Conservation (phyloP, 805 yeast species). For the Candida nemodendra region DNA sequence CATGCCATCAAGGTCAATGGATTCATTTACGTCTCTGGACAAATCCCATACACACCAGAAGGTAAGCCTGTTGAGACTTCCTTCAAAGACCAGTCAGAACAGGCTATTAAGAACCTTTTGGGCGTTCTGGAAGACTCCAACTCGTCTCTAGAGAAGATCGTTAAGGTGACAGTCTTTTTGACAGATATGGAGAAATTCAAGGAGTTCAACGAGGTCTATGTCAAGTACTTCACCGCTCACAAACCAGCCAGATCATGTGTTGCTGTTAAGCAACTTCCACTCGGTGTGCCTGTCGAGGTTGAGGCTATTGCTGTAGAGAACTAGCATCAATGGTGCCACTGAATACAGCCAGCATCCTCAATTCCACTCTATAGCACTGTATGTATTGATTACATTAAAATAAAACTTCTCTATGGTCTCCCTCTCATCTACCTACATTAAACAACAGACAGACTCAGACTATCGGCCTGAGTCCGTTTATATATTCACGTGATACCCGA, state of each 20-base stretch:
- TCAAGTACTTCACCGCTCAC: slow-evolving; percentile 69
- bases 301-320: slow-evolving; percentile 79
- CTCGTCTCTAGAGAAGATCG: slow-evolving; percentile 77
- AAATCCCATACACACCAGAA: slow-evolving; percentile 84
- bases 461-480: no score
- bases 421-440: no score
- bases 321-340: no score
- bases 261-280: slow-evolving; percentile 88
- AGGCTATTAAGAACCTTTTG: slow-evolving; percentile 63
- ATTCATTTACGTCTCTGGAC: slow-evolving; percentile 90
- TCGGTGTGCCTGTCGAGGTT: slow-evolving; percentile 84
- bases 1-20: slow-evolving; percentile 94
- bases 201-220: slow-evolving; percentile 83
- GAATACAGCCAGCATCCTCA: no score
- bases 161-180: slow-evolving; percentile 86
- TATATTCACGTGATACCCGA: background rate
- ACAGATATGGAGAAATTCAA: slow-evolving; percentile 87
- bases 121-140: slow-evolving; percentile 82
- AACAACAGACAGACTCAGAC: no score
- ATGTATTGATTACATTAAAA: no score
- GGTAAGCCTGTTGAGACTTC: slow-evolving; percentile 77
- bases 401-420: no score
- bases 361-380: no score
- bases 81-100: slow-evolving; percentile 75
- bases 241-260: slow-evolving; percentile 98